These are phyloP conservation scores for Arachis stenosperma DNA, from an alignment of 306 rosid genomes.

Conservation along the genomic window DNA sequence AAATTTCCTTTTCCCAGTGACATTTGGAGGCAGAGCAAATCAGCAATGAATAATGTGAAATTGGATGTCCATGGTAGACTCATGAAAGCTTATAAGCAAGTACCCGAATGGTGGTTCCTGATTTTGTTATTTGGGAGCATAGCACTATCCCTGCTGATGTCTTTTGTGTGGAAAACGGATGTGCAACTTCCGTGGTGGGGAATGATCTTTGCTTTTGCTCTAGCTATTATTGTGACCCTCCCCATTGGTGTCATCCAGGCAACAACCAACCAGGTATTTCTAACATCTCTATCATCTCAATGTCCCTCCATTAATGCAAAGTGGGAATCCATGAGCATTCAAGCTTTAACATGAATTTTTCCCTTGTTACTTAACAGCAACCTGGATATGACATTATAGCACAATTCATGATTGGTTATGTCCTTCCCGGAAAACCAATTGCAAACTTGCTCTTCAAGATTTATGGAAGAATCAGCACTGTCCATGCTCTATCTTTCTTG, in stretches of 20 bases:
- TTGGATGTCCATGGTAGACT: constrained; percentile 84
- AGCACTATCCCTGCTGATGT: constrained; percentile 63
- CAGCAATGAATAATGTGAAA: constrained; percentile 68
- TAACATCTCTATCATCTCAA: background rate
- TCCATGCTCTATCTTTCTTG: constrained; percentile 95
- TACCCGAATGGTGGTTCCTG: constrained; percentile 98
- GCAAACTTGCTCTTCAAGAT: constrained; percentile 95
- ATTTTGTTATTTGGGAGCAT: constrained; percentile 68
- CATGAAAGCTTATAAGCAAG: constrained; percentile 84
- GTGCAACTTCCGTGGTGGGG: constrained; percentile 99
- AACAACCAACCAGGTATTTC: constrained; percentile 89
- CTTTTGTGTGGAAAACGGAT: constrained; percentile 75
- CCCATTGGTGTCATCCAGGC: constrained; percentile 99
- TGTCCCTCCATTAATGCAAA: constrained; percentile 28
- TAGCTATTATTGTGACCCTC: constrained; percentile 90
- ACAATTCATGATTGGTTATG: constrained; percentile 90
- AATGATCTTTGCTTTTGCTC: constrained; percentile 81
- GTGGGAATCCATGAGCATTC: background rate
- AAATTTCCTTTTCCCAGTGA: constrained; percentile 51
- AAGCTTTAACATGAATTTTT: constrained; percentile 19
- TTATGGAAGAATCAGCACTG: constrained; percentile 94
- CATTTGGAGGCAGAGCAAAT: constrained; percentile 78
- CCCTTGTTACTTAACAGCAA: constrained; percentile 60
- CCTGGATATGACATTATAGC: constrained; percentile 99
- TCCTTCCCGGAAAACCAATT: constrained; percentile 94